Percentiles rank a stretch among this genome's conserved stretches.
These are phyloP conservation scores for Dorcoceras hygrometricum DNA, from an alignment of 257 asterid species.

Conservation along the genomic window DNA sequence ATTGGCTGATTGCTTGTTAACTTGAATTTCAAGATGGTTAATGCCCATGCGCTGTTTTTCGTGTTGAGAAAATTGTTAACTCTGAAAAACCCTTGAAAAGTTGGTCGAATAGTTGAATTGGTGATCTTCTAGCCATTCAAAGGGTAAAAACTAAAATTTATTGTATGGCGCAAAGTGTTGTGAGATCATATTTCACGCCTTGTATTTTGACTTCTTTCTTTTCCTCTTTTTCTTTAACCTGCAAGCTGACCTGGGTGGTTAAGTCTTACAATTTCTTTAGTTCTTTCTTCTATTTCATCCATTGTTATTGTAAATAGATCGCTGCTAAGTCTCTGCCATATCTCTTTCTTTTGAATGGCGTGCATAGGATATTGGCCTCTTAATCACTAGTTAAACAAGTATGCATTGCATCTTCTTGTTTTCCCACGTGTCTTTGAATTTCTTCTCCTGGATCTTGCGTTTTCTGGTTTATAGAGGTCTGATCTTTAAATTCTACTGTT, in stretches of 20 bases:
- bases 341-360: conserved; percentile 20
- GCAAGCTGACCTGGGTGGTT: conserved; percentile 26
- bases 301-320: conserved; percentile 1
- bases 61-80: not conserved
- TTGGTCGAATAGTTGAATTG: not conserved
- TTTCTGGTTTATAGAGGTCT: not conserved
- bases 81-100: not conserved
- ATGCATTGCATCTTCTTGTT: conserved; percentile 7
- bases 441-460: not conserved
- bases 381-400: not conserved
- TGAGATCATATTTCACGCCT: conserved; percentile 21
- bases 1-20: not conserved
- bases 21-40: not conserved
- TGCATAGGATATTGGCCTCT: not conserved
- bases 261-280: conserved; percentile 11
- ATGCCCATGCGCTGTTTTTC: not conserved
- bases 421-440: not conserved
- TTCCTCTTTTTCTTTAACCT: not conserved
- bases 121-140: conserved; percentile 18
- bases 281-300: not conserved
- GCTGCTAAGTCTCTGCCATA: not conserved
- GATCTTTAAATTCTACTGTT: not conserved
- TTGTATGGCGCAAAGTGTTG: conserved; percentile 1
- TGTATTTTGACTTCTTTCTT: conserved; percentile 5
- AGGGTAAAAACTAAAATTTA: not conserved